phyloP scores from a whole-genome alignment of 257 asterid species.

The Sherardia arvensis region DNA sequence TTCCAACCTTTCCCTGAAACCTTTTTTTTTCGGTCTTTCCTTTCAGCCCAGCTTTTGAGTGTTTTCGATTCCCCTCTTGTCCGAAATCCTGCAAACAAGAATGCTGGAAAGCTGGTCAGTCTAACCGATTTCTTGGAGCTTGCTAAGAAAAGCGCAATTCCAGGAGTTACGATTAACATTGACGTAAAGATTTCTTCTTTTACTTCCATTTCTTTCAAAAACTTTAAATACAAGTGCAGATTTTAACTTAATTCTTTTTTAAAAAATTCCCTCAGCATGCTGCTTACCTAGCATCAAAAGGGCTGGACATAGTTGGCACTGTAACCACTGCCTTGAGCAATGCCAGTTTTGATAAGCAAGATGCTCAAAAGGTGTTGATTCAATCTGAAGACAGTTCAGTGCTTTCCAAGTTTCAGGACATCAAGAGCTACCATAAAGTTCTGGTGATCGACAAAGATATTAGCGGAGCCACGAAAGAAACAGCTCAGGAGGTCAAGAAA shows the following conservation, averaged over 20 bases:
- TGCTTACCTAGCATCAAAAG: conserved; percentile 53
- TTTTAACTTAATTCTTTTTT: no score
- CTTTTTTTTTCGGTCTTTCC: neutral
- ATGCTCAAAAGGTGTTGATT: conserved; percentile 47
- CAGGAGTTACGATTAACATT: conserved; percentile 46
- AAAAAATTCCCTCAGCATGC: conserved; percentile 45
- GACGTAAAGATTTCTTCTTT: conserved; percentile 20
- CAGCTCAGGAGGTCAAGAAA: conserved; percentile 56
- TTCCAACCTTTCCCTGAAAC: neutral
- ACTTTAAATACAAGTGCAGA: neutral
- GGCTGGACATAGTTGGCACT: conserved; percentile 48
- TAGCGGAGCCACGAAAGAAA: conserved; percentile 38
- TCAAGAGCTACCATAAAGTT: conserved; percentile 47
- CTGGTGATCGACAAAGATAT: conserved; percentile 22
- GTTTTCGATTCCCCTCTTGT: conserved; percentile 22
- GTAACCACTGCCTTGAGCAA: conserved; percentile 51
- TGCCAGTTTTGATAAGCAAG: conserved; percentile 50
- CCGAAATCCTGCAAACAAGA: conserved; percentile 62
- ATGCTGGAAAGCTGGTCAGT: conserved; percentile 56
- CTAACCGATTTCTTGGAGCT: conserved; percentile 61
- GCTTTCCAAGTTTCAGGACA: conserved; percentile 39
- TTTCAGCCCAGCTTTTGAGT: conserved; percentile 60
- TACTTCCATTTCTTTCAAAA: neutral
- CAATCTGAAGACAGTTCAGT: conserved; percentile 71
- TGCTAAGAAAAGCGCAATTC: conserved; percentile 43